Percentiles rank a stretch among this genome's conserved stretches.
Evolutionary conservation across 805 yeast species (phyloP).

Genomic region (Ogataea henricii): DNA sequence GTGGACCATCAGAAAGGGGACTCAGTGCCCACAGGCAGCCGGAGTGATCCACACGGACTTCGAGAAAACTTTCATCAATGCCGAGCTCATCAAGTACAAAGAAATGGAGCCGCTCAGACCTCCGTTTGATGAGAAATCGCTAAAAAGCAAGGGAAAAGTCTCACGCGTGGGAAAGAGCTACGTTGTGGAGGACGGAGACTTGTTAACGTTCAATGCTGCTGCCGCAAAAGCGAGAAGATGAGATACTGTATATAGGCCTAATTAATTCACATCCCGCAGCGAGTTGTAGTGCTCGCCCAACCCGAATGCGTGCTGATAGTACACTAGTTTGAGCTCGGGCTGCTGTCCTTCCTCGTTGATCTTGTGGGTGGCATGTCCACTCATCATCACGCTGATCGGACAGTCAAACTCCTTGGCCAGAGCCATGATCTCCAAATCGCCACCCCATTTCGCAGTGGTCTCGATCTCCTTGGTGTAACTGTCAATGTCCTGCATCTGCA

Average conservation of each 20-base stretch:
- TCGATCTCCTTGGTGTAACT: constrained; percentile 69
- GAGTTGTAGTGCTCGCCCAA: constrained; percentile 97
- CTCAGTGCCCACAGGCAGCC: constrained; percentile 86
- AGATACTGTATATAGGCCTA: background rate
- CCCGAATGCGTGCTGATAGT: constrained; percentile 82
- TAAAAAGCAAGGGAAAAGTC: constrained; percentile 87
- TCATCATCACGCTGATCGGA: constrained; percentile 75
- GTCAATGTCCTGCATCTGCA: constrained; percentile 62
- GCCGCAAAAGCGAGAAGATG: constrained; percentile 37
- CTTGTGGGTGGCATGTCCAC: constrained; percentile 67
- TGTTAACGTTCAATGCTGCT: constrained; percentile 90
- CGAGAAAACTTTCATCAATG: constrained; percentile 92
- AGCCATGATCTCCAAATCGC: constrained; percentile 88
- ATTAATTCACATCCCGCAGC: constrained; percentile 36
- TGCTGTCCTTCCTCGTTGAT: constrained; percentile 61
- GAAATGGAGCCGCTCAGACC: constrained; percentile 70
- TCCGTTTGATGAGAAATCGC: constrained; percentile 69
- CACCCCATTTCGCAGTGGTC: constrained; percentile 93
- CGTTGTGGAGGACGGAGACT: constrained; percentile 92
- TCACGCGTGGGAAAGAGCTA: constrained; percentile 92
- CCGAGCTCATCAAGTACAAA: constrained; percentile 84
- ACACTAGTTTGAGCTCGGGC: constrained; percentile 69
- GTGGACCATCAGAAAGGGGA: constrained; percentile 88
- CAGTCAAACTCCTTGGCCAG: constrained; percentile 69
- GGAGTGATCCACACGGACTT: constrained; percentile 90